Evolutionary conservation across 208 protist species (phyloP), one percentile per base, ranked within the genome.

Genomic region (Novymonas esmeraldas): DNA sequence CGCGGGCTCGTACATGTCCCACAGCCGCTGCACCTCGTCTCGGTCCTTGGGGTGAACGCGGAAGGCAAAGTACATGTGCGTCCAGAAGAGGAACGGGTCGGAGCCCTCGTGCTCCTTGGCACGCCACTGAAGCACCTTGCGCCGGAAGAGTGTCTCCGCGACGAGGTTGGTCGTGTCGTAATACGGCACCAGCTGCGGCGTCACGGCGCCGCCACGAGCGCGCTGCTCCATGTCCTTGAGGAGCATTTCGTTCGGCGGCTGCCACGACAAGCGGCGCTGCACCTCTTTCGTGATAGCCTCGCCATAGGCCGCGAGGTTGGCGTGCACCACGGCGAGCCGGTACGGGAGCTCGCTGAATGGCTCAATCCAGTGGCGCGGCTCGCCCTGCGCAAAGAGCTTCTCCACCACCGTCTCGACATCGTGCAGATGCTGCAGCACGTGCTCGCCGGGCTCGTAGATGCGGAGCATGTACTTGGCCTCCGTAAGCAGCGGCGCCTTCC

Each of bases 11-110:
- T 94, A 94, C 71, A 94, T 81, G 66, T 90, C 86, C 87, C 88
- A 94, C 82, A 93, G 68, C 46, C 69, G 73, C 51, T 82, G 73
- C 33, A 92, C 87, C 70, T 93, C 87, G 10, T 88, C 88, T 11
- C 67, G 38, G 64, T 77, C 72, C 56, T 84, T 76, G 9, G 88
- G 88, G 60, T 92, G 76, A 46, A 94, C 91, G 34, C 88, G 85
- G 52, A 94, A 94, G 16, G 82, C 79, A 70, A 96, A 96, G 79
- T 94, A 94, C 28, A 96, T 64, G 67, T 94, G 88, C 16, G 88
- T 94, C 87, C 87, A 94, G 75, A 84, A 94, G 45, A 92, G 85
- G 29, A 88, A 92, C 28, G 88, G 74, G 56, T 94, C 88, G 2
- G 87, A 92, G 22, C 85, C 89, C 38, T 89, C 85, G 54, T 83